Conservation (phyloP, 1,284 basidiomycete genomes). For the Microbotryomycetes sp. region DNA sequence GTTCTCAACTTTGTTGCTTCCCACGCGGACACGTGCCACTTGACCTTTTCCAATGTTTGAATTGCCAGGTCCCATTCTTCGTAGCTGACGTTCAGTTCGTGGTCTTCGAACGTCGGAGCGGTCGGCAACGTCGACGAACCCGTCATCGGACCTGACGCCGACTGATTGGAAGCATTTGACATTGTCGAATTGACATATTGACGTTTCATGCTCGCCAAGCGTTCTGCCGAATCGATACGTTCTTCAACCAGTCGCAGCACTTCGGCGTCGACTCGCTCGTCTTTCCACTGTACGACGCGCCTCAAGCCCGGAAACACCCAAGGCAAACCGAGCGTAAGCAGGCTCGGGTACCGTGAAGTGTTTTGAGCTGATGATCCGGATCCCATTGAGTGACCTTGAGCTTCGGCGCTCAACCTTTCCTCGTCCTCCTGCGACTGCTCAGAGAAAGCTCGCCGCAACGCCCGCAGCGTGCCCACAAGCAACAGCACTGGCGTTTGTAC, state of each 20-base stretch:
- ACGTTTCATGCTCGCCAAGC: constrained; percentile 6
- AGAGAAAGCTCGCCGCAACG: constrained; percentile 31
- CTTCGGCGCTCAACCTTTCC: constrained; percentile 2
- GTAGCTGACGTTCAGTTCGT: constrained; percentile 13
- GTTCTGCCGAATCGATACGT: constrained; percentile 22
- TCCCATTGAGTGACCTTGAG: not conserved
- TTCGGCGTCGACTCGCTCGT: constrained; percentile 30
- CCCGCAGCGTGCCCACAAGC: constrained; percentile 33
- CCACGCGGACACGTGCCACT: constrained; percentile 23
- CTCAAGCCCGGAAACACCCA: constrained; percentile 31
- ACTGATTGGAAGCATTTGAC: not conserved
- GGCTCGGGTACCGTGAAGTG: constrained; percentile 27
- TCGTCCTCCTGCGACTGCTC: constrained; percentile 27
- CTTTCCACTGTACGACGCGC: constrained; percentile 33
- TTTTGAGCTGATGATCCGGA: not conserved
- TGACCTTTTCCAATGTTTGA: constrained; percentile 23
- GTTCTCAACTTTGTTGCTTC: constrained; percentile 21
- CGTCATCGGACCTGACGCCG: not conserved
- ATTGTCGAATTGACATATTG: not conserved
- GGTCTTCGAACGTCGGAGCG: too few species aligned
- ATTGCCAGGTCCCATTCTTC: constrained; percentile 34
- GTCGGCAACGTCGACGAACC: not conserved
- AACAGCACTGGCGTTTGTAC: constrained; percentile 22
- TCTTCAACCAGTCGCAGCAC: constrained; percentile 33
- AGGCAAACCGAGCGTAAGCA: constrained; percentile 33